Conservation (phyloP, 1,284 basidiomycete species). For the Fomitopsis betulina region DNA sequence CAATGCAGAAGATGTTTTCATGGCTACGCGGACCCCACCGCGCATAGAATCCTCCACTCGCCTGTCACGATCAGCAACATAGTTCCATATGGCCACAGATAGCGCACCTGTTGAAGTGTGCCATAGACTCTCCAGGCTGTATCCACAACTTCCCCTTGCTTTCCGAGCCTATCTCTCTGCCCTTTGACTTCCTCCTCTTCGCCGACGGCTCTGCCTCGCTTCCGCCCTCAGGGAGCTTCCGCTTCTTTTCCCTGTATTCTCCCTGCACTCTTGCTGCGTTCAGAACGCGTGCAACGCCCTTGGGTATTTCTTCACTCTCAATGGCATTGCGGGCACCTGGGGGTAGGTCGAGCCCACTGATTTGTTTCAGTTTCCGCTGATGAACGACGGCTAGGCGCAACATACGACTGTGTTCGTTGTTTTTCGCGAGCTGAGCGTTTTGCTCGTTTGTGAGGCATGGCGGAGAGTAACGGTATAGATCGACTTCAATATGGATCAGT, state of each 20-base stretch:
- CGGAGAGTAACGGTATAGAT: no score
- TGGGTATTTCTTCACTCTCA: constrained; percentile 55
- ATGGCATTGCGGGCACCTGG: constrained; percentile 19
- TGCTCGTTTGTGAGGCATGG: constrained; percentile 64
- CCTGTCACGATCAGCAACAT: constrained; percentile 30
- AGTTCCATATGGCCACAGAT: not conserved
- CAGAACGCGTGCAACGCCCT: constrained; percentile 57
- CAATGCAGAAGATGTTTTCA: constrained; percentile 50
- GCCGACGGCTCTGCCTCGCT: constrained; percentile 23
- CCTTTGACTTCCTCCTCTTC: constrained; percentile 20
- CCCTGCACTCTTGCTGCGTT: constrained; percentile 56
- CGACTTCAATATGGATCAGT: no score
- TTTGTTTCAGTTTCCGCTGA: not conserved
- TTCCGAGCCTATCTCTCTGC: constrained; percentile 1
- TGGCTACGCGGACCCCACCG: constrained; percentile 54
- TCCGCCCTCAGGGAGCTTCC: constrained; percentile 31
- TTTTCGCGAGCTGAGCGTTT: constrained; percentile 46
- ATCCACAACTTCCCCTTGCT: constrained; percentile 38
- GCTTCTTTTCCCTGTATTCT: constrained; percentile 46
- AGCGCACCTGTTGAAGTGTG: constrained; percentile 68
- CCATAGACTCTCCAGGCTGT: constrained; percentile 62
- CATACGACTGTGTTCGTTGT: constrained; percentile 35
- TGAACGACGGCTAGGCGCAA: constrained; percentile 10
- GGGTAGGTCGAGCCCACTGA: constrained; percentile 39
- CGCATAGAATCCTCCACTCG: constrained; percentile 70